Conservation (phyloP, 495 filamentous ascomycete species). For the Neurospora terricola region DNA sequence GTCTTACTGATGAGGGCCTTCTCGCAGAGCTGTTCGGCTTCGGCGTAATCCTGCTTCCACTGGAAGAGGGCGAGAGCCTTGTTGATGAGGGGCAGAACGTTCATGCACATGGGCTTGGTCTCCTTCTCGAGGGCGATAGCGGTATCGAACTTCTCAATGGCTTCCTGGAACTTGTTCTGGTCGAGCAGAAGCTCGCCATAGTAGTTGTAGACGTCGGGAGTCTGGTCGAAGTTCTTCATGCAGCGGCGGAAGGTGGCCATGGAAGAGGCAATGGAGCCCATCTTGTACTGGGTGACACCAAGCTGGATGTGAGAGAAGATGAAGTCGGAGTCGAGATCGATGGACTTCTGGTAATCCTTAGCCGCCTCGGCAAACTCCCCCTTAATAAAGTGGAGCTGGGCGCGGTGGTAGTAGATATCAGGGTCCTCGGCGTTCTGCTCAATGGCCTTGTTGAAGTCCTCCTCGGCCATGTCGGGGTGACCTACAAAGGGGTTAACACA, state of each 20-base stretch:
- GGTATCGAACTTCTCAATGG: constrained; percentile 96
- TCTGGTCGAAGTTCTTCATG: constrained; percentile 95
- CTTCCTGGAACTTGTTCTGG: constrained; percentile 89
- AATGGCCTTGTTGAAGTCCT: constrained; percentile 81
- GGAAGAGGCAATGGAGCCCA: constrained; percentile 93
- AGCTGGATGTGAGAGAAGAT: constrained; percentile 99
- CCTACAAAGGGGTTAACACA: constrained; percentile 37
- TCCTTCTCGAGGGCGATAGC: constrained; percentile 97
- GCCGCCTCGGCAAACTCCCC: constrained; percentile 86
- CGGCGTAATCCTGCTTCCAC: constrained; percentile 91
- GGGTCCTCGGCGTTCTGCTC: constrained; percentile 80
- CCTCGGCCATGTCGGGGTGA: constrained; percentile 73
- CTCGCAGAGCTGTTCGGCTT: constrained; percentile 92
- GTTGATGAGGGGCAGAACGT: constrained; percentile 95
- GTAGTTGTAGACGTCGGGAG: constrained; percentile 99
- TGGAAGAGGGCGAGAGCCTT: constrained; percentile 96
- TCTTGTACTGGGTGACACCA: constrained; percentile 99
- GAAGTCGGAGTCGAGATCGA: constrained; percentile 88
- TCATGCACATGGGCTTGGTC: constrained; percentile 87
- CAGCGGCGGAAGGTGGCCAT: constrained; percentile 97
- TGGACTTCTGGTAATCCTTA: constrained; percentile 98
- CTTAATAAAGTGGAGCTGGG: constrained; percentile 96
- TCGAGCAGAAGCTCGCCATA: constrained; percentile 97
- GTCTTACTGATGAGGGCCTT: constrained; percentile 92
- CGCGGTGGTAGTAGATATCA: constrained; percentile 98